Percentiles rank a stretch among this genome's conserved stretches.
These are phyloP conservation scores for Sporothrix brasiliensis DNA, from an alignment of 2,329 filamentous ascomycete genomes.

Conservation along the genomic window DNA sequence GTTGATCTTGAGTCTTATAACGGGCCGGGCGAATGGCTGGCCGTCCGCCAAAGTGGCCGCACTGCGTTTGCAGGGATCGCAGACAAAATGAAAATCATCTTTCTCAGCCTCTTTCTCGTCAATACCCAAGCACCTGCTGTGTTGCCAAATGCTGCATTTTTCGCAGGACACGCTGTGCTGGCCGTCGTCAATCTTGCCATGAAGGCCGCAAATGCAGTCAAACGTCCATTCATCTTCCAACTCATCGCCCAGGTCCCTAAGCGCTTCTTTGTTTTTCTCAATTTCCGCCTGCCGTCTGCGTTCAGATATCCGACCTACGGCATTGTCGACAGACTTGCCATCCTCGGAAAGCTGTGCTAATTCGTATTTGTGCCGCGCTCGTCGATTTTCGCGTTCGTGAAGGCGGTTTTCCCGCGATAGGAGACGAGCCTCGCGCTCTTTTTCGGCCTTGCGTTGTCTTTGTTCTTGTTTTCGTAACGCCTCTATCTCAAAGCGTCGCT, in stretches of 20 bases:
- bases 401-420: conserved; percentile 83
- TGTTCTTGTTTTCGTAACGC: conserved; percentile 69
- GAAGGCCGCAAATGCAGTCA: conserved; percentile 87
- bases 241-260: conserved; percentile 67
- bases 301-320: conserved; percentile 69
- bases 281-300: conserved; percentile 81
- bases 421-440: conserved; percentile 76
- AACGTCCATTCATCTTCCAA: conserved; percentile 84
- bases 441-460: conserved; percentile 60
- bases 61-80: conserved; percentile 72
- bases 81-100: conserved; percentile 86
- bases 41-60: conserved; percentile 58
- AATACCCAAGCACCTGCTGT: conserved; percentile 88
- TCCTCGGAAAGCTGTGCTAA: conserved; percentile 77
- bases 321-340: conserved; percentile 61
- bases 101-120: conserved; percentile 76
- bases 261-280: conserved; percentile 74
- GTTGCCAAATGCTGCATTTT: conserved; percentile 93
- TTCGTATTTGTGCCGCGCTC: conserved; percentile 82
- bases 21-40: conserved; percentile 56
- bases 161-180: conserved; percentile 94
- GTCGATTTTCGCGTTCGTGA: conserved; percentile 81
- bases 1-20: conserved; percentile 58
- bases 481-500: conserved; percentile 64
- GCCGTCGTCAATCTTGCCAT: conserved; percentile 93